Evolutionary conservation across 2,329 filamentous ascomycete genomes (phyloP).

Genomic region (Periglandula ipomoeae): DNA sequence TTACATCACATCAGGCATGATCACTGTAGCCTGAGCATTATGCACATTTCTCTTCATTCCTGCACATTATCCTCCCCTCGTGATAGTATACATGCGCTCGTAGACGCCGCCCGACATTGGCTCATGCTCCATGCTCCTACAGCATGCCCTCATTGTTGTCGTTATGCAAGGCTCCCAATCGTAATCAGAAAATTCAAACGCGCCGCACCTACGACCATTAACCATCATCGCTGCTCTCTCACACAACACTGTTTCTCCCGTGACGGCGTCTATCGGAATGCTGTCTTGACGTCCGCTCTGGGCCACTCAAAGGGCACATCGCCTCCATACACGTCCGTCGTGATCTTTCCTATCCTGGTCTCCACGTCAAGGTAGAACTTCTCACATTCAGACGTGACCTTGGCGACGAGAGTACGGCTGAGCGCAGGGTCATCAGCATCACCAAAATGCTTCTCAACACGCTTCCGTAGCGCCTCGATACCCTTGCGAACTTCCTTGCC

Average conservation of each 20-base stretch:
- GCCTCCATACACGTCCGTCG: constrained; percentile 54
- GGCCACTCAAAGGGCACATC: constrained; percentile 59
- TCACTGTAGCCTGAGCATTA: too few relatives aligned
- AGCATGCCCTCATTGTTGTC: neutral
- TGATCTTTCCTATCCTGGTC: constrained; percentile 48
- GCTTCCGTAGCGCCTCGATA: constrained; percentile 80
- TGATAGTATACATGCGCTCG: constrained; percentile 6
- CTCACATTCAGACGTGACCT: constrained; percentile 53
- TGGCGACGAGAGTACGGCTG: constrained; percentile 47
- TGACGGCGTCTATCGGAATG: constrained; percentile 32
- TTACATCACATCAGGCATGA: too few relatives aligned
- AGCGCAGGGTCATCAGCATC: constrained; percentile 69
- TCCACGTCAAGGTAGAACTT: constrained; percentile 54
- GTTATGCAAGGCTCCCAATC: constrained; percentile 2
- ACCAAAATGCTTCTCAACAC: constrained; percentile 95
- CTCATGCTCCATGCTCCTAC: neutral
- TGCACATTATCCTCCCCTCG: neutral
- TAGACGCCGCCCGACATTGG: constrained; percentile 3
- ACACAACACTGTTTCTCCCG: neutral
- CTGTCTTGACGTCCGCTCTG: constrained; percentile 50
- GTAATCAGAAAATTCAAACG: neutral
- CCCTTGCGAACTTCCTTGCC: constrained; percentile 78
- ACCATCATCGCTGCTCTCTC: too few relatives aligned
- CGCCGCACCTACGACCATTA: too few relatives aligned
- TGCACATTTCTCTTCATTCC: constrained; percentile 1